Evolutionary conservation across 2,329 filamentous ascomycete genomes (phyloP).

Genomic region (Exophiala mesophila): DNA sequence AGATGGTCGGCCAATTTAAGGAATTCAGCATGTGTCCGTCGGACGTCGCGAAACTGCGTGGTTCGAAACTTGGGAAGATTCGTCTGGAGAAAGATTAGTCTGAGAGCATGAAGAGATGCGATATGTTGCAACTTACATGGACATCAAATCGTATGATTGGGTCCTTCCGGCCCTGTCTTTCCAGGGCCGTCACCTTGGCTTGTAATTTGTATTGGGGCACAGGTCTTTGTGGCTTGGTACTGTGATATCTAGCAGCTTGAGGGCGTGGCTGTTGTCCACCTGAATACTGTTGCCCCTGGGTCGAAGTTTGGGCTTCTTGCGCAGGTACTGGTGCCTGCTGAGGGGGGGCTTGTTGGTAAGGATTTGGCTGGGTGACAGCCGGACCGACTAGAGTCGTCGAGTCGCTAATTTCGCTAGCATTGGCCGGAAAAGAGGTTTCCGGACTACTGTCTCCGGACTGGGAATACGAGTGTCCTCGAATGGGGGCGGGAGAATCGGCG

Average conservation of each 20-base stretch:
- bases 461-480: constrained; percentile 27
- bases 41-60: constrained; percentile 95
- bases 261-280: constrained; percentile 28
- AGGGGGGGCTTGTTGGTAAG: constrained; percentile 3
- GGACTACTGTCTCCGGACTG: constrained; percentile 25
- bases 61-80: constrained; percentile 98
- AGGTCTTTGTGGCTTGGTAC: constrained; percentile 40
- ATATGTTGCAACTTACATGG: constrained; percentile 60
- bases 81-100: constrained; percentile 56
- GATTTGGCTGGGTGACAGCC: constrained; percentile 6
- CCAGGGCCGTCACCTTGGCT: constrained; percentile 88
- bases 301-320: constrained; percentile 20
- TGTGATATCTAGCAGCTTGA: constrained; percentile 46
- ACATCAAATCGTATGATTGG: constrained; percentile 93
- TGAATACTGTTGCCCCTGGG: constrained; percentile 36
- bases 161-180: constrained; percentile 91
- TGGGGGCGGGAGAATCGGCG: constrained; percentile 37
- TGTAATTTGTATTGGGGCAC: constrained; percentile 78
- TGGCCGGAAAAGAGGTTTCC: constrained; percentile 29
- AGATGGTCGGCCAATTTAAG: constrained; percentile 93
- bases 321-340: constrained; percentile 13
- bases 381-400: constrained; percentile 30
- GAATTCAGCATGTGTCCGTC: constrained; percentile 92
- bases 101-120: background rate
- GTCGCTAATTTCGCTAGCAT: constrained; percentile 30